Conservation (phyloP, 257 asterid genomes). For the Buddleja alternifolia region DNA sequence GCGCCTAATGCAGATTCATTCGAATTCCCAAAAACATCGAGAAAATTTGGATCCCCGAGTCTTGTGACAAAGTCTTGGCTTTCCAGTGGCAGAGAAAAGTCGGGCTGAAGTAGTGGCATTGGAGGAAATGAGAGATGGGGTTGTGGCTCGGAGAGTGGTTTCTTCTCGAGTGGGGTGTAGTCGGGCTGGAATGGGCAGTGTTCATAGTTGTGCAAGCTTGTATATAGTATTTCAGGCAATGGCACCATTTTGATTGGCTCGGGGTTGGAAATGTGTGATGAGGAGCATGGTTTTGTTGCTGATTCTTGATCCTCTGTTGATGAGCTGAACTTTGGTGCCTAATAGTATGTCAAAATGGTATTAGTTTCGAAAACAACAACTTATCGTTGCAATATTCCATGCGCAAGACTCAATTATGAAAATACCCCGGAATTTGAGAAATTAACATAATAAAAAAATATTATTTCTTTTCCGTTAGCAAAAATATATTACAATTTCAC, state of each 20-base stretch:
- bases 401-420: no score
- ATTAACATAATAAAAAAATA: no score
- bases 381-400: no score
- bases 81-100: slow-evolving; percentile 49
- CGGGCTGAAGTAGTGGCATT: slow-evolving; percentile 39
- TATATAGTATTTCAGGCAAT: slow-evolving; percentile 30
- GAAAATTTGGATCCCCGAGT: slow-evolving; percentile 49
- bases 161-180: slow-evolving; percentile 23
- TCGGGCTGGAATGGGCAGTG: slow-evolving; percentile 33
- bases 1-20: slow-evolving; percentile 35
- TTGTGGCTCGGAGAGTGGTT: slow-evolving; percentile 32
- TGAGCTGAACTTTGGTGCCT: slow-evolving; percentile 48
- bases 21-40: slow-evolving; percentile 48
- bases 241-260: slow-evolving; percentile 31
- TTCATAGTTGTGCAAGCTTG: slow-evolving; percentile 37
- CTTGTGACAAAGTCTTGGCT: slow-evolving; percentile 43
- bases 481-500: no score
- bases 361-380: background rate
- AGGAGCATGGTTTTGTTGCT: slow-evolving; percentile 31
- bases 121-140: slow-evolving; percentile 38
- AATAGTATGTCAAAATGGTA: background rate
- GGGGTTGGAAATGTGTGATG: slow-evolving; percentile 25
- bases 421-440: no score
- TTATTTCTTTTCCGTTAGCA: no score
- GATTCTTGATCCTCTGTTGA: slow-evolving; percentile 39